These are phyloP conservation scores for Chrysoporthe puriensis DNA, from an alignment of 2,329 filamentous ascomycete genomes.

Conservation along the genomic window DNA sequence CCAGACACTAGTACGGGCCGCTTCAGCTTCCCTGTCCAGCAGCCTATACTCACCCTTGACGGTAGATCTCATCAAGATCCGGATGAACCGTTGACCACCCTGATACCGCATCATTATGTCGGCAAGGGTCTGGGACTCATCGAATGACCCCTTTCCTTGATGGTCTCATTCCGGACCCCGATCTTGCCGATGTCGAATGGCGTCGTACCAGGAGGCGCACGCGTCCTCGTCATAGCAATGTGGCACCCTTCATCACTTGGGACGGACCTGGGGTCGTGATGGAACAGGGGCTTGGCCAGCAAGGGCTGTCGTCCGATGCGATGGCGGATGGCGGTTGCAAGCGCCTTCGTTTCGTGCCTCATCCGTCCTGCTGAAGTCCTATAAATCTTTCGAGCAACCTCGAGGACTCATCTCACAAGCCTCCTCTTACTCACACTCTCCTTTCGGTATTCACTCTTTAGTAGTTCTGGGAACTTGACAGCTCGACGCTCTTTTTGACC, in stretches of 20 bases:
- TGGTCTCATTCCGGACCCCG: conserved; percentile 31
- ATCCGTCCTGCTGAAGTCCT: not conserved
- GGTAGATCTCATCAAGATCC: conserved; percentile 16
- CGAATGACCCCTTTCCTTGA: conserved; percentile 18
- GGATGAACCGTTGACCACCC: conserved; percentile 16
- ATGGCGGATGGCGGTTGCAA: conserved; percentile 4
- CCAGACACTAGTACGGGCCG: not conserved
- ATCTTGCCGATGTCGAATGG: conserved; percentile 29
- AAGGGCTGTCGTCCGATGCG: conserved; percentile 6
- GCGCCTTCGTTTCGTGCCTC: conserved; percentile 1
- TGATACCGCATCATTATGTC: not conserved
- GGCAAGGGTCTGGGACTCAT: conserved; percentile 15
- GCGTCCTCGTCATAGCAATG: conserved; percentile 19
- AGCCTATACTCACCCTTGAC: conserved; percentile 13
- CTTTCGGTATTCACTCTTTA: conserved; percentile 23
- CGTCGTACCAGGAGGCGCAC: conserved; percentile 25
- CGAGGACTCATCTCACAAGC: not conserved
- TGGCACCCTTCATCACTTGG: conserved; percentile 3
- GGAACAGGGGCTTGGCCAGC: conserved; percentile 14
- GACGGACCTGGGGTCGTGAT: conserved; percentile 9
- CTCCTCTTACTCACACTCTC: conserved; percentile 21
- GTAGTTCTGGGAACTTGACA: conserved; percentile 24
- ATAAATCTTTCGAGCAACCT: conserved; percentile 19
- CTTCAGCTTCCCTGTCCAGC: not conserved
- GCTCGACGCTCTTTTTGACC: conserved; percentile 24